Evolutionary conservation across 768 basidiomycete species (phyloP), one percentile per base, ranked within the genome.

Genomic region (Glaciozyma martinii): DNA sequence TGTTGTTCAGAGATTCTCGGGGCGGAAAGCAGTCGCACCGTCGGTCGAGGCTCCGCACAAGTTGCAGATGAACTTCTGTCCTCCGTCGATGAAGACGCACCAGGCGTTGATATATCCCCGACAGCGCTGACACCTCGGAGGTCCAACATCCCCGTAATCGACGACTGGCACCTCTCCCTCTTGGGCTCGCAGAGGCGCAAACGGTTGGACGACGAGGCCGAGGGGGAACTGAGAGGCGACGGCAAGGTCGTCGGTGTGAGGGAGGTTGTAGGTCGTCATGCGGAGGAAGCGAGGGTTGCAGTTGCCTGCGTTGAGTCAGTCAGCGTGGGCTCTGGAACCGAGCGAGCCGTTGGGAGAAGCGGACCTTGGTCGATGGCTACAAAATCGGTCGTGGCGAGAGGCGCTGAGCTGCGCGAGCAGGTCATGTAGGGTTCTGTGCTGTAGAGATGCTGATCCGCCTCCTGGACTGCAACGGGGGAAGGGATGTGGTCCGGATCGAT

Each of bases 91-190:
- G 85, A 90, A 99, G 30, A 79, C 79, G 76, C 87, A 90, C 91
- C 91, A 98, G 0, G 92, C 88, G 74, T 97, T 98, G 71, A 99
- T 80, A 76, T 98, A 99, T 0, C 82, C 89, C 70, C 89, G 81
- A 76, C 95, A 99, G 42, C 82, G 80, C 53, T 80, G 82, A 72
- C 95, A 99, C 40, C 95, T 82, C 29, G 87, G 82, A 18, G 94
- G 95, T 18, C 91, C 92, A 1, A 76, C 74, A 8, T 85, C 86
- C n/a, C 73, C 75, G 40, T 84, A 82, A 61, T 88, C 83, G 6
- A 97, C 84, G 18, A 97, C 77, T 0, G 84, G 81, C 50, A 91
- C 88, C 76, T 95, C 89, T 56, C 77, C 77, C 59, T 77, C 77
- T 55, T 84, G 81, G 6, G 84, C 79, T 68, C 85, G 85, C n/a